These are phyloP conservation scores for Debaryomyces prosopidis DNA, from an alignment of 805 yeast species.

Conservation along the genomic window DNA sequence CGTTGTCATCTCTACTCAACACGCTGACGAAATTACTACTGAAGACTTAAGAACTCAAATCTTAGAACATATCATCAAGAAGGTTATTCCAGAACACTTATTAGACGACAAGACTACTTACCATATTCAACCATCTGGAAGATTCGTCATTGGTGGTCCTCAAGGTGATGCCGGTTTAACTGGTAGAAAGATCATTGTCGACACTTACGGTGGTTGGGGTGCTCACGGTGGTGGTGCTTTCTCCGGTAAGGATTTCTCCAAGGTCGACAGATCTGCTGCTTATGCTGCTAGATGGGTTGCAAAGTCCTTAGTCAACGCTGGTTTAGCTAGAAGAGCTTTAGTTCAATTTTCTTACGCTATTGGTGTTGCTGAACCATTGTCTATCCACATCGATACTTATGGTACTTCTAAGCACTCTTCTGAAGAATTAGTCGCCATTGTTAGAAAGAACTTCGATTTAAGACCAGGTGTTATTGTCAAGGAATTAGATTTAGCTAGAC, in stretches of 20 bases:
- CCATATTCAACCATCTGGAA: constrained; percentile 99
- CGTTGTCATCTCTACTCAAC: constrained; percentile 96
- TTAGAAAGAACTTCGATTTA: constrained; percentile 92
- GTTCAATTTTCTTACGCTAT: constrained; percentile 99
- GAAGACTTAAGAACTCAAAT: constrained; percentile 85
- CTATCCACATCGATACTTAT: constrained; percentile 95
- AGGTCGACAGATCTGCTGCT: constrained; percentile 99
- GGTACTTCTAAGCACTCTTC: constrained; percentile 93
- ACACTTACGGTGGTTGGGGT: constrained; percentile 99
- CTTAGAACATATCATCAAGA: constrained; percentile 77
- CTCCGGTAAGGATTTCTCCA: constrained; percentile 99
- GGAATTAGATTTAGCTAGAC: constrained; percentile 97
- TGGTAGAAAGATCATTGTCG: constrained; percentile 99
- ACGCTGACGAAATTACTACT: constrained; percentile 92
- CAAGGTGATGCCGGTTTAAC: constrained; percentile 99
- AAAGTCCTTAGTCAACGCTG: constrained; percentile 93
- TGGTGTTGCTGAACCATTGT: constrained; percentile 99
- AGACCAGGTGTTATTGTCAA: constrained; percentile 99
- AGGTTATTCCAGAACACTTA: constrained; percentile 87
- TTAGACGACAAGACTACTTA: constrained; percentile 93
- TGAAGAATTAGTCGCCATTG: constrained; percentile 86
- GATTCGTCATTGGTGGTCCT: constrained; percentile 99
- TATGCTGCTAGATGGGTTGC: constrained; percentile 99
- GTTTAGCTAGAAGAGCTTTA: constrained; percentile 93
- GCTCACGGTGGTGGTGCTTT: constrained; percentile 99